Percentiles rank a stretch among this genome's conserved stretches.
Evolutionary conservation across 768 basidiomycete genomes (phyloP).

Genomic region (Baorangia bicolor): DNA sequence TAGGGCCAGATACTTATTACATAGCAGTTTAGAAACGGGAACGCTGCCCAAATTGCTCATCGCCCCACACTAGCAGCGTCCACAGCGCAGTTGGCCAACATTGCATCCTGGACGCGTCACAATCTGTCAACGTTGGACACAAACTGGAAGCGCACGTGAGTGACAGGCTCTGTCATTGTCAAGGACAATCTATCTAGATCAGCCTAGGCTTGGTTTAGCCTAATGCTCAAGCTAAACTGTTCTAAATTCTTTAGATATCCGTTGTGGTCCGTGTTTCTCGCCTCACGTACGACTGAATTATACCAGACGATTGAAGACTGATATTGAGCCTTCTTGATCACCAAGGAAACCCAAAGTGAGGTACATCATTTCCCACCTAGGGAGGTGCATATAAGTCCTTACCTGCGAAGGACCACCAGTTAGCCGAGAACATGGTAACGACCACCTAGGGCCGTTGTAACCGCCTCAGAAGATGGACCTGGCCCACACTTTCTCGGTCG

Average conservation of each 20-base stretch:
- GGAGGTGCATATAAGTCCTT: not conserved
- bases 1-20: not conserved
- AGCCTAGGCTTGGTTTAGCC: not conserved
- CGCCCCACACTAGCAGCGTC: not conserved
- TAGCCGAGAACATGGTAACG: not conserved
- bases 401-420: not conserved
- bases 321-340: not conserved
- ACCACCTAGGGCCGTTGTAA: not conserved
- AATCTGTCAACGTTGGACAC: not conserved
- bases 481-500: not conserved
- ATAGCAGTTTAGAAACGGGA: too few relatives aligned
- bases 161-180: not conserved
- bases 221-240: not conserved
- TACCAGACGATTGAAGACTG: not conserved
- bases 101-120: not conserved
- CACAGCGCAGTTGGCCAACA: not conserved
- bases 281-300: not conserved
- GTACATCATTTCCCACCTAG: not conserved
- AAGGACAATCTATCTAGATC: not conserved
- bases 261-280: not conserved
- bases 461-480: not conserved
- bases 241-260: not conserved
- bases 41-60: too few relatives aligned
- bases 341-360: not conserved
- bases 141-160: not conserved